These are phyloP conservation scores for Albophoma yamanashiensis DNA, from an alignment of 2,329 filamentous ascomycete species.

Conservation along the genomic window DNA sequence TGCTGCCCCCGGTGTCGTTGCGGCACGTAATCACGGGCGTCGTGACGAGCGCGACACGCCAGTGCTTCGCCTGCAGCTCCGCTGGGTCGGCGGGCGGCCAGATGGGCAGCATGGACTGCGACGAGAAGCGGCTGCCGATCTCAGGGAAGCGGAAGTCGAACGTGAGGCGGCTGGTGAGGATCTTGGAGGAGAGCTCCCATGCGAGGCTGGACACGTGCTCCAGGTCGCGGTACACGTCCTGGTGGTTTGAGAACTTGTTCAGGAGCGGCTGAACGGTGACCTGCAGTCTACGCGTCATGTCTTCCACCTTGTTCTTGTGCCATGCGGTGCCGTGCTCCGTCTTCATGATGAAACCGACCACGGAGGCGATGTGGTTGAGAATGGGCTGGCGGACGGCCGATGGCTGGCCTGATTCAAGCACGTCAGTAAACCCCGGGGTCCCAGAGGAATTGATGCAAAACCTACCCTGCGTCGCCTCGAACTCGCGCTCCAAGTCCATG, in stretches of 20 bases:
- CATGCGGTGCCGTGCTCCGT: constrained; percentile 18
- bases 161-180: constrained; percentile 32
- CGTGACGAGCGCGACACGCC: constrained; percentile 40
- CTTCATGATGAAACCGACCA: constrained; percentile 27
- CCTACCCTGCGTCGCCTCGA: constrained; percentile 23
- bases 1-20: constrained; percentile 35
- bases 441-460: background rate
- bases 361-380: constrained; percentile 23
- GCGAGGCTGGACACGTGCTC: constrained; percentile 27
- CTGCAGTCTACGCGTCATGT: constrained; percentile 29
- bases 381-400: constrained; percentile 26
- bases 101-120: constrained; percentile 35
- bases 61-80: constrained; percentile 38
- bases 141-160: constrained; percentile 41
- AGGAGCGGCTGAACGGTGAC: constrained; percentile 27
- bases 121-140: constrained; percentile 35
- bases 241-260: constrained; percentile 20
- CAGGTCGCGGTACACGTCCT: constrained; percentile 30
- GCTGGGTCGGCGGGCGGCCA: constrained; percentile 29
- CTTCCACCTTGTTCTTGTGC: constrained; percentile 23
- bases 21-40: constrained; percentile 44
- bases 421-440: background rate
- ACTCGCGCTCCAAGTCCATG: constrained; percentile 23
- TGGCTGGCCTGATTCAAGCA: constrained; percentile 17
- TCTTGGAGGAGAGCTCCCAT: constrained; percentile 34